phyloP scores from a whole-genome alignment of 2,329 filamentous ascomycete species.

The Penicillium sp. region DNA sequence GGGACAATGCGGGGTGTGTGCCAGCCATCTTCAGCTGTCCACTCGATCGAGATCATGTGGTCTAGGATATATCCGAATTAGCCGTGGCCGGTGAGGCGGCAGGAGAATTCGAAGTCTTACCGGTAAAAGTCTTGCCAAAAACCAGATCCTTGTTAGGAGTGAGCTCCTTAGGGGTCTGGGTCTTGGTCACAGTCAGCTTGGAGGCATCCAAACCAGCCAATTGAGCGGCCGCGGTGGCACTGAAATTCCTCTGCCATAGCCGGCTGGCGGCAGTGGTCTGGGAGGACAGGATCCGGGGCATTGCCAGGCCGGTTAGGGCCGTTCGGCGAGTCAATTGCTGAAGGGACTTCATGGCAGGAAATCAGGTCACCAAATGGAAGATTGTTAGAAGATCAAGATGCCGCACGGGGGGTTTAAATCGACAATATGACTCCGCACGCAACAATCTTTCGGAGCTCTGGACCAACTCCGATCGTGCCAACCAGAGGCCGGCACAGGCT shows the following conservation, averaged over 20 bases:
- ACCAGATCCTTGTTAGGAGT: constrained; percentile 77
- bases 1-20: constrained; percentile 77
- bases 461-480: constrained; percentile 28
- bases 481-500: constrained; percentile 1
- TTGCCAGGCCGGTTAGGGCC: constrained; percentile 27
- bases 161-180: constrained; percentile 71
- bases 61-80: constrained; percentile 55
- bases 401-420: constrained; percentile 20
- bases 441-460: constrained; percentile 21
- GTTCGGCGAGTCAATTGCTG: constrained; percentile 36
- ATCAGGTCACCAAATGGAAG: constrained; percentile 2
- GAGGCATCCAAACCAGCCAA: constrained; percentile 73
- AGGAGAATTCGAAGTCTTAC: constrained; percentile 48
- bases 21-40: constrained; percentile 86
- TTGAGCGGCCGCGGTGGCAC: constrained; percentile 34
- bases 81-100: background rate
- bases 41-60: constrained; percentile 95
- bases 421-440: constrained; percentile 22
- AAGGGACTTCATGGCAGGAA: constrained; percentile 33
- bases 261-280: constrained; percentile 30
- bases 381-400: background rate
- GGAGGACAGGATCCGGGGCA: constrained; percentile 21
- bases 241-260: constrained; percentile 54
- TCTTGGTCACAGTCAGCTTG: constrained; percentile 73
- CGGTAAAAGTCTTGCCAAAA: constrained; percentile 89